Evolutionary conservation across 2,329 filamentous ascomycete species (phyloP), one percentile per base, ranked within the genome.

Genomic region (Calonectria henricotiae): DNA sequence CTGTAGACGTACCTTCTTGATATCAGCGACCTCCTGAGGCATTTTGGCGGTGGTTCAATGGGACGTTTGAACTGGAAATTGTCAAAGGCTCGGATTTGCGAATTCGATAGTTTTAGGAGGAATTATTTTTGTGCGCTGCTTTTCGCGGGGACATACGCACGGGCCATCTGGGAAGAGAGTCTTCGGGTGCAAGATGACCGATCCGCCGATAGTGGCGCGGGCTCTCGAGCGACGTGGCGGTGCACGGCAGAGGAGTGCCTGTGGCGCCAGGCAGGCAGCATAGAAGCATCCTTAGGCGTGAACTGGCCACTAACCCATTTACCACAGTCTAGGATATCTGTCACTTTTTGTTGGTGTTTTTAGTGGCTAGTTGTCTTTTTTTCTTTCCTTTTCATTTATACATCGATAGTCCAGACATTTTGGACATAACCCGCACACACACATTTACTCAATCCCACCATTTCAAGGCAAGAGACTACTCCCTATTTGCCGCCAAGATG

Each of bases 21-120:
- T 98, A 86, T 98, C 96, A 85, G 92, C 94, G 86, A 98, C 93
- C 94, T 98, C 95, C 84, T 91, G 90, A 92, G 96, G 96, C 96
- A 99, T 99, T 87, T 89, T 97, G 94, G 87, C 88, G 87, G 88
- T 85, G 69, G 73, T 78, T 77, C 72, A 77, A 77, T 74, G 68
- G 67, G 73, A 77, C 72, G 72, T 73, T 79, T 77, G 71, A 74
- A 78, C 69, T 73, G 60, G 76, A 71, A 72, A 70, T 74, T 77
- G 78, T 72, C 72, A 73, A 71, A 73, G 72, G 72, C 71, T 73
- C 75, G 68, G 70, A 64, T 75, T 71, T 70, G 63, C 75, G 75
- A 76, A 72, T 78, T 79, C 76, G 70, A 75, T 65, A 71, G 71
- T 73, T 75, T 78, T 78, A 70, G 72, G 72, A 76, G 75, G 77